phyloP scores from a whole-genome alignment of 2,329 filamentous ascomycete species.

The Sphaerostilbella broomeana region DNA sequence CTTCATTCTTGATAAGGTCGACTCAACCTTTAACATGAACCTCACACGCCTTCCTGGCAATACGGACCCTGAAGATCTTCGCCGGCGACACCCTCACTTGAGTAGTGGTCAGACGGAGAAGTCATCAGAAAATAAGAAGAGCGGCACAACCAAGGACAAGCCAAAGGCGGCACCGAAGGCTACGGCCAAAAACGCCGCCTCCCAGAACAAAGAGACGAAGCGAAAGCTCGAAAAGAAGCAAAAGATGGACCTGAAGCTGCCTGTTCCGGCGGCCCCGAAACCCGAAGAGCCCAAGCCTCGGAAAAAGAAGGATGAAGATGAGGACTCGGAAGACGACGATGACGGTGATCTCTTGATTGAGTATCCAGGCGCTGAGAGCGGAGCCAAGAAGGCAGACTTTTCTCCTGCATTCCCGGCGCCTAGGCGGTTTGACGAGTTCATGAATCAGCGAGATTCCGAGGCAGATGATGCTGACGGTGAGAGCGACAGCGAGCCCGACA shows the following conservation, averaged over 20 bases:
- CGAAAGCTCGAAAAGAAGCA: constrained; percentile 15
- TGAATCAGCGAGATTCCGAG: constrained; percentile 39
- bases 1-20: constrained; percentile 75
- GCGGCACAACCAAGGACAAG: constrained; percentile 20
- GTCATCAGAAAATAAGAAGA: constrained; percentile 20
- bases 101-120: constrained; percentile 28
- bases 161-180: constrained; percentile 19
- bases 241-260: constrained; percentile 32
- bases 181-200: constrained; percentile 17
- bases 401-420: constrained; percentile 42
- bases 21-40: constrained; percentile 85
- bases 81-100: constrained; percentile 62
- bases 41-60: constrained; percentile 63
- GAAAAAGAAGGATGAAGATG: constrained; percentile 41
- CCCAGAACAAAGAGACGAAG: constrained; percentile 25
- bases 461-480: constrained; percentile 43
- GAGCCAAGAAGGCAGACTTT: constrained; percentile 34
- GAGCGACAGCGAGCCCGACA: constrained; percentile 41
- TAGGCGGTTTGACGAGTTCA: constrained; percentile 49
- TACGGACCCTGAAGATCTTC: constrained; percentile 55
- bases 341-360: constrained; percentile 54
- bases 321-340: constrained; percentile 50
- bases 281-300: constrained; percentile 25
- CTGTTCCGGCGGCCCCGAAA: constrained; percentile 26
- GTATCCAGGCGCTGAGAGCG: constrained; percentile 46